Conservation (phyloP, 2,329 filamentous ascomycete genomes). For the Neopestalotiopsis sp. region DNA sequence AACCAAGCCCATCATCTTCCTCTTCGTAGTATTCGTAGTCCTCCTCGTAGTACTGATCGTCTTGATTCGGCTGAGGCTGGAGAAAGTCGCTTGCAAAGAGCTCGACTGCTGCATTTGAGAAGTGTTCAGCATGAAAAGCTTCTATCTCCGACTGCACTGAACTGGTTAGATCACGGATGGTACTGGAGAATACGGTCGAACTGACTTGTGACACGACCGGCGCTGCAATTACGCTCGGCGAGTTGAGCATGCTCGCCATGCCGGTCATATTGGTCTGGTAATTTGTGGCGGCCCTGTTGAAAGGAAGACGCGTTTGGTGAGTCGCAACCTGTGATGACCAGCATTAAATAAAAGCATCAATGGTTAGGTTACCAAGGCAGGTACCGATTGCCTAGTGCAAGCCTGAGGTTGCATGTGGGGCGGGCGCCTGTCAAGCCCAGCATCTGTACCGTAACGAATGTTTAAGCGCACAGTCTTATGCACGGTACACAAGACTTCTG, state of each 20-base stretch:
- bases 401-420: no score
- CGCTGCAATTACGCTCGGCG: slow-evolving; percentile 27
- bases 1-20: slow-evolving; percentile 75
- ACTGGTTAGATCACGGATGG: slow-evolving; percentile 24
- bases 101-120: slow-evolving; percentile 51
- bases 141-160: slow-evolving; percentile 60
- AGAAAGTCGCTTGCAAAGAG: slow-evolving; percentile 54
- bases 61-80: slow-evolving; percentile 31
- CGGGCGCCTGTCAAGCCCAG: no score
- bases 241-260: slow-evolving; percentile 28
- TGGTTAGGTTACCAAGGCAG: no score
- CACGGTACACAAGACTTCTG: no score
- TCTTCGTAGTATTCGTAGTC: slow-evolving; percentile 47
- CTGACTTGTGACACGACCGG: slow-evolving; percentile 45
- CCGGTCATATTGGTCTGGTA: neutral
- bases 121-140: slow-evolving; percentile 65
- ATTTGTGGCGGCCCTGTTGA: neutral
- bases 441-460: no score
- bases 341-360: neutral
- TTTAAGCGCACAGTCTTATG: no score
- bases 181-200: slow-evolving; percentile 7
- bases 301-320: slow-evolving; percentile 1
- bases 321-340: neutral
- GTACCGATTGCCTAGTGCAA: no score
- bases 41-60: slow-evolving; percentile 34